These are phyloP conservation scores for Primulina huaijiensis DNA, from an alignment of 257 asterid species.

Conservation along the genomic window DNA sequence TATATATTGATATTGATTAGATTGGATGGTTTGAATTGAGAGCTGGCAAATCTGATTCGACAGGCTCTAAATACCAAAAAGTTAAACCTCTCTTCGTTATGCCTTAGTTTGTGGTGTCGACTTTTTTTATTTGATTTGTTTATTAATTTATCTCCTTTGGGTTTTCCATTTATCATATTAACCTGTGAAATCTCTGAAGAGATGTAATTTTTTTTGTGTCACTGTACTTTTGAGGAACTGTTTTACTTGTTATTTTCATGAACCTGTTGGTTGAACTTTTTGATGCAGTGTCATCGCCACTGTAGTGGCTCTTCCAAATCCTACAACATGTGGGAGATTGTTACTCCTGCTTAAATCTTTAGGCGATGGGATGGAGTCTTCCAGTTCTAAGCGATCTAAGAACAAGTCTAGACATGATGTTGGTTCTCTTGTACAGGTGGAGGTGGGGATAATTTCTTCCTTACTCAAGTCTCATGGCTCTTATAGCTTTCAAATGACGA, in stretches of 20 bases:
- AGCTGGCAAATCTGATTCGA: too few species aligned
- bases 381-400: conserved; percentile 72
- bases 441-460: conserved; percentile 45
- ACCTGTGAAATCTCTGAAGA: background rate
- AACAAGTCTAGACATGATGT: conserved; percentile 59
- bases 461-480: conserved; percentile 4
- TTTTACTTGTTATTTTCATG: background rate
- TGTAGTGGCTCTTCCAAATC: conserved; percentile 67
- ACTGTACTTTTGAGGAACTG: conserved; percentile 10
- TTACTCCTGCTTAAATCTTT: conserved; percentile 65
- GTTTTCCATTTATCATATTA: background rate
- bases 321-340: conserved; percentile 72
- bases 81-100: too few species aligned
- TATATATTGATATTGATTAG: too few species aligned
- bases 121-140: too few species aligned
- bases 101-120: too few species aligned
- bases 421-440: conserved; percentile 80
- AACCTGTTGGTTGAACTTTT: conserved; percentile 13
- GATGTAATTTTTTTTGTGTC: background rate
- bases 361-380: conserved; percentile 50
- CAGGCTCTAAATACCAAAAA: too few species aligned
- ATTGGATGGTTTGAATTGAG: too few species aligned
- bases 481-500: conserved; percentile 12
- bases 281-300: conserved; percentile 67
- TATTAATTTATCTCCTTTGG: background rate